Evolutionary conservation across 225 moss, liverwort and hornwort genomes (phyloP), one percentile per base, ranked within the genome.

Genomic region (Sphagnum tenellum): DNA sequence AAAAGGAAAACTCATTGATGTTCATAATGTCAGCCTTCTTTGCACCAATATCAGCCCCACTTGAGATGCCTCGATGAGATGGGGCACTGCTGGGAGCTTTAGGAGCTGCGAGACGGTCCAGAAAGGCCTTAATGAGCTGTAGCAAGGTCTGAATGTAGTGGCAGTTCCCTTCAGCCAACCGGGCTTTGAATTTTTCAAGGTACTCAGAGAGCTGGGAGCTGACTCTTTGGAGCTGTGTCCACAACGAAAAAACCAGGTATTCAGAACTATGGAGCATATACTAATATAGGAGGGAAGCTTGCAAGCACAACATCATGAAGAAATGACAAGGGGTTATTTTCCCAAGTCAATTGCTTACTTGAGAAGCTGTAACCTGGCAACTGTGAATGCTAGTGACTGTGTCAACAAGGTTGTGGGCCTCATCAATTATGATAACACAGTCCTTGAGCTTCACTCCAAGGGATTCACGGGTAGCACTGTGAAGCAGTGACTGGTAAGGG

Each of bases 361-460:
- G 87, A 51, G 77, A 74, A 67, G 63, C 69, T 52, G 89, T 87
- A 49, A 98, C 78, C 73, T 90, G 79, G 62, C 92, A 92, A 77
- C 96, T 92, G 70, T 98, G 77, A 61, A 98, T 87, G 72, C 81
- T 85, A 55, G 90, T 93, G 48, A 98, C 78, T 10, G 90, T 82
- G 66, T 98, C 96, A 11, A 98, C 96, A 48, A 98, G 90, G 72
- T 98, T 98, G 77, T 98, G 96, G 5, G 96, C 93, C 75, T 98
- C 90, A 72, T 98, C 96, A 60, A 98, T 90, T 63, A 98, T 82
- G 49, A 98, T 77, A 4, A 98, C 90, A 68, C 88, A 86, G 63
- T 93, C 82, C 77, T 87, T 93, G 46, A 98, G 77, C 67, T 87
- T 90, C 57, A 93, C 80, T 52, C 92, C 92, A 64, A 98, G 85